Percentiles rank a stretch among this genome's conserved stretches.
phyloP scores from a whole-genome alignment of 2,329 filamentous ascomycete species.

The Fusarium sp. region DNA sequence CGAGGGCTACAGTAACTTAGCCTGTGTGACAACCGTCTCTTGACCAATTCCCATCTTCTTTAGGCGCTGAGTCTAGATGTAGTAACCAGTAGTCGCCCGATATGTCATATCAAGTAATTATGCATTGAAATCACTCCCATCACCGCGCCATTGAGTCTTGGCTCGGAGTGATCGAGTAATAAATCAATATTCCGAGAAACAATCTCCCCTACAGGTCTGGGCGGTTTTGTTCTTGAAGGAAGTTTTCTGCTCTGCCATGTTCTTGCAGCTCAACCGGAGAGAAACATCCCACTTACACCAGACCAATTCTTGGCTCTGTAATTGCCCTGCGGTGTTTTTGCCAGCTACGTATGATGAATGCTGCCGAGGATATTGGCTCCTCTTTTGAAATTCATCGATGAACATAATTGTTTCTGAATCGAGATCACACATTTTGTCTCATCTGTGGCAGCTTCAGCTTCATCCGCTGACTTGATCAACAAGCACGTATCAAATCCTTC shows the following conservation, averaged over 20 bases:
- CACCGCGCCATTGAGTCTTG: constrained; percentile 44
- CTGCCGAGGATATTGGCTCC: constrained; percentile 4
- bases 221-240: constrained; percentile 14
- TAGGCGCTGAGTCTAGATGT: constrained; percentile 44
- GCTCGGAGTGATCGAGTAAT: constrained; percentile 26
- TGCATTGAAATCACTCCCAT: constrained; percentile 39
- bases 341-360: constrained; percentile 18
- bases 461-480: constrained; percentile 6
- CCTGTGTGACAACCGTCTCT: constrained; percentile 30
- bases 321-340: not conserved
- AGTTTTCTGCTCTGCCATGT: constrained; percentile 20
- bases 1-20: not conserved
- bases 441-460: not conserved
- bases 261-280: constrained; percentile 6
- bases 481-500: not conserved
- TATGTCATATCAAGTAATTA: constrained; percentile 31
- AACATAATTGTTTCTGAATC: not conserved
- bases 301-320: constrained; percentile 16
- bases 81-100: constrained; percentile 24
- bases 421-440: not conserved
- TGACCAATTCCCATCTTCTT: constrained; percentile 38
- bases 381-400: constrained; percentile 1
- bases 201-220: constrained; percentile 4
- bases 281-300: constrained; percentile 39
- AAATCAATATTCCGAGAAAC: constrained; percentile 7